Conservation (phyloP, 257 asterid genomes). For the Ilex asprella region DNA sequence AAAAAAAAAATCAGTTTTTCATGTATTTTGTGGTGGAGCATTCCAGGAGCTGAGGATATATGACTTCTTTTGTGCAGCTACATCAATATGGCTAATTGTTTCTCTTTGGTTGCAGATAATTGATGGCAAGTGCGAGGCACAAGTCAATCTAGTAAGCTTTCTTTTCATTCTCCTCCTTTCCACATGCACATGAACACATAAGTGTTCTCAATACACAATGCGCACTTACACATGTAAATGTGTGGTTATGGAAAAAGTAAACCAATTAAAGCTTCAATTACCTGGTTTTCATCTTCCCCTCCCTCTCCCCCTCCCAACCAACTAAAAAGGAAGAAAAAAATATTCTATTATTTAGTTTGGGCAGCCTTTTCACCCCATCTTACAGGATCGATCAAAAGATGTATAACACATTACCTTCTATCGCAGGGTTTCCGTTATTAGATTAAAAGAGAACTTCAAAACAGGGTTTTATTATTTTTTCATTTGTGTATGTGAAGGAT, state of each 20-base stretch:
- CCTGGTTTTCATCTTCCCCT: too few species aligned
- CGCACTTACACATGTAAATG: too few species aligned
- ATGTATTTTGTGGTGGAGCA: not conserved
- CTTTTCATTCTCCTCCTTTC: conserved; percentile 2
- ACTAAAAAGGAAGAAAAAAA: too few species aligned
- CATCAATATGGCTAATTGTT: not conserved
- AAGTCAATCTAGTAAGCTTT: conserved; percentile 43
- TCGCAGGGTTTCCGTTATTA: not conserved
- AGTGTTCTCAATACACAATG: not conserved
- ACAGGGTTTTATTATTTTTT: not conserved
- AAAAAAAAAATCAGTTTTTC: not conserved
- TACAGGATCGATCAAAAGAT: too few species aligned
- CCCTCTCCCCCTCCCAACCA: too few species aligned
- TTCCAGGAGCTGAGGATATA: conserved; percentile 3
- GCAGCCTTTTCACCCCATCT: too few species aligned
- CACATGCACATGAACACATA: not conserved
- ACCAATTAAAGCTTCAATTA: too few species aligned
- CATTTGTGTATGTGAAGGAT: conserved; percentile 36
- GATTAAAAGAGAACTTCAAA: not conserved
- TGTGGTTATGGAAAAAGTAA: too few species aligned
- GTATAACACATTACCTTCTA: too few species aligned
- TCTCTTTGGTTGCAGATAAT: conserved; percentile 62
- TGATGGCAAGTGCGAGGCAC: conserved; percentile 60
- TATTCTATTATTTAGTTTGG: too few species aligned
- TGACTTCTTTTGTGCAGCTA: conserved; percentile 2